Percentiles rank a stretch among this genome's conserved stretches.
Conservation (phyloP, 768 basidiomycete genomes). For the Agrocybe praecox region DNA sequence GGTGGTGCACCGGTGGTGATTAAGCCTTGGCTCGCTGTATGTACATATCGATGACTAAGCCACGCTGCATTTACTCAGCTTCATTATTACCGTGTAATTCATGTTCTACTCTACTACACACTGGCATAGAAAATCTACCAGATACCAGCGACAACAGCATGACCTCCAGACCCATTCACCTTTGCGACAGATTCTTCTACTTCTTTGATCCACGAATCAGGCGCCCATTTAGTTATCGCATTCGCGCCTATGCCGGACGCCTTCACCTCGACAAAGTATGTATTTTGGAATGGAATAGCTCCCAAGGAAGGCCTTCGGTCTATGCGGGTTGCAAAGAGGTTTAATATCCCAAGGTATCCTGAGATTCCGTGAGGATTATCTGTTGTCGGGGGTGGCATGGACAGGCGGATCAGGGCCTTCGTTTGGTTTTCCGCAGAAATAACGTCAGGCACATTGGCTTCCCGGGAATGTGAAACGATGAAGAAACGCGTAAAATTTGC, state of each 20-base stretch:
- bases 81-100: too few species aligned
- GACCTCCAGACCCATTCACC: slow-evolving; percentile 33
- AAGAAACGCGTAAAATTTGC: slow-evolving; percentile 76
- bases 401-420: slow-evolving; percentile 36
- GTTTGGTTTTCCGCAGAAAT: slow-evolving; percentile 12
- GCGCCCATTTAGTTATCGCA: not conserved
- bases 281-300: slow-evolving; percentile 50
- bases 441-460: slow-evolving; percentile 19
- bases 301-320: slow-evolving; percentile 63
- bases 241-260: slow-evolving; percentile 14
- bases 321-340: slow-evolving; percentile 50
- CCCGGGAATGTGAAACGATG: slow-evolving; percentile 45
- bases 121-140: too few species aligned
- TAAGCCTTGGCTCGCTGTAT: too few species aligned
- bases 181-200: slow-evolving; percentile 37
- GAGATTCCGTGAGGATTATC: slow-evolving; percentile 22
- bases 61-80: too few species aligned
- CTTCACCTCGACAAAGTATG: slow-evolving; percentile 68
- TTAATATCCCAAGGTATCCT: slow-evolving; percentile 34
- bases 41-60: too few species aligned
- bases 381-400: slow-evolving; percentile 7
- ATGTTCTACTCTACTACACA: too few species aligned
- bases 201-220: slow-evolving; percentile 31
- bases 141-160: slow-evolving; percentile 44
- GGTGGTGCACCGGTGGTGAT: too few species aligned